Base-by-base conservation (phyloP, 345 rosid species). In the Arabidopsis arenosa region DNA sequence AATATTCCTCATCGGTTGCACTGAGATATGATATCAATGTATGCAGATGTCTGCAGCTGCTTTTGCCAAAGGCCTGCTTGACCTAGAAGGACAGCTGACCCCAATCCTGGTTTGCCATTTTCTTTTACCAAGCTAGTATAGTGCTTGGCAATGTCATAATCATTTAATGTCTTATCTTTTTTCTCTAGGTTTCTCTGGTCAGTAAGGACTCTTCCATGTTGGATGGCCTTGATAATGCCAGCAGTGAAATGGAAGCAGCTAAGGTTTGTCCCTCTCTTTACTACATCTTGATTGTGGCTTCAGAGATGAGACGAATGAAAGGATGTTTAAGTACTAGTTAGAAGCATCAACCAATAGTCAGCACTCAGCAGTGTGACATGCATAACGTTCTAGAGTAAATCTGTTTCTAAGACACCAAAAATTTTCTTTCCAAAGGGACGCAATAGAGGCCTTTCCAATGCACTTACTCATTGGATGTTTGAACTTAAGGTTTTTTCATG, bases 201-300 rank as follows among this genome's bases (percentile, higher is more conserved):
- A 96, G 99, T 89, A 93, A 96, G 85, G 99, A 96, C 78, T 89
- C 99, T 53, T 96, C 99, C 62, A 96, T 96, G 99, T 80, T 93
- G 86, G 99, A 96, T 82, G 99, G 99, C 71, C 98, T 96, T 43
- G 98, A 93, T 18, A 88, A 88, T 80, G 98, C 93, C 21, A 93
- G 96, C 83, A 81, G 44, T 80, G 98, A 93, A 85, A 96, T 96
- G 93, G 93, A 91, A 82, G 88, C 83, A 82, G 97, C 97, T 33
- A 96, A 96, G 98, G 99, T 95, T 63, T 78, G 80, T 77, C 73
- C 75, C 79, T 44, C 67, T 68, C 41, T 59, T 67, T 53, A 61
- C 52, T 26, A 41, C 11, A 78, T 26, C 28, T 73, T 73, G 37
- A 77, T 18, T 55, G 61, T 63, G 14, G 45, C 26, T 63, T 77